A percentile compares a stretch with the other conserved stretches of the same genome.
Conservation (phyloP, 768 basidiomycete genomes). For the Calocera viscosa region DNA sequence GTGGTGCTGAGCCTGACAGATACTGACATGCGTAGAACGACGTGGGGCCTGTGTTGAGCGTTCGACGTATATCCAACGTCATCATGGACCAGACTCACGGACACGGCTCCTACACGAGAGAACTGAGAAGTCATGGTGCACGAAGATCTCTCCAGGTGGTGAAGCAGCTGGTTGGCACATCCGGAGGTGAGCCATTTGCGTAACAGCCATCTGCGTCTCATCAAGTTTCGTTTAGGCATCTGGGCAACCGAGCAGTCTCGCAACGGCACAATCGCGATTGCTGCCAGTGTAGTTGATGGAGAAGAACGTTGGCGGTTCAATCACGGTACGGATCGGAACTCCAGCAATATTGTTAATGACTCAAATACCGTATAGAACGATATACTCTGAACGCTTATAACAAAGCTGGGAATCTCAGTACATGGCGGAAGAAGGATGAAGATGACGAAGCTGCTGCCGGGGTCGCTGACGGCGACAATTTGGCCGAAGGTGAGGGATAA, state of each 20-base stretch:
- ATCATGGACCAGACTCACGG: neutral
- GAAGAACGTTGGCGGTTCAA: neutral
- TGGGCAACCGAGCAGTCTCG: neutral
- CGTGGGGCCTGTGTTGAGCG: neutral
- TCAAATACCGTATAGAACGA: neutral
- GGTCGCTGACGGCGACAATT: too few species aligned
- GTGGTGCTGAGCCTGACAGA: neutral
- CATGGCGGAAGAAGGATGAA: neutral
- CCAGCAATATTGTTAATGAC: neutral
- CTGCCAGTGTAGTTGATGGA: neutral
- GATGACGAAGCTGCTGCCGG: neutral
- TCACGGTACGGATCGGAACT: neutral
- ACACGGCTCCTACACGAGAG: neutral
- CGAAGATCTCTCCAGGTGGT: neutral
- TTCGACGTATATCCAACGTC: neutral
- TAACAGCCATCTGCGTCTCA: neutral
- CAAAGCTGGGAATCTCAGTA: neutral
- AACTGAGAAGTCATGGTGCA: neutral
- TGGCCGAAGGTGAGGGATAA: neutral
- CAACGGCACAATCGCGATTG: neutral
- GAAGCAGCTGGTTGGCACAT: neutral
- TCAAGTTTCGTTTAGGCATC: neutral
- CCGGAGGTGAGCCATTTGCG: neutral
- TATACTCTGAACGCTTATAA: neutral
- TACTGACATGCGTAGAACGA: neutral